Evolutionary conservation across 2,329 filamentous ascomycete genomes (phyloP), one percentile per base, ranked within the genome.

Genomic region (Aspergillus novoparasiticus): DNA sequence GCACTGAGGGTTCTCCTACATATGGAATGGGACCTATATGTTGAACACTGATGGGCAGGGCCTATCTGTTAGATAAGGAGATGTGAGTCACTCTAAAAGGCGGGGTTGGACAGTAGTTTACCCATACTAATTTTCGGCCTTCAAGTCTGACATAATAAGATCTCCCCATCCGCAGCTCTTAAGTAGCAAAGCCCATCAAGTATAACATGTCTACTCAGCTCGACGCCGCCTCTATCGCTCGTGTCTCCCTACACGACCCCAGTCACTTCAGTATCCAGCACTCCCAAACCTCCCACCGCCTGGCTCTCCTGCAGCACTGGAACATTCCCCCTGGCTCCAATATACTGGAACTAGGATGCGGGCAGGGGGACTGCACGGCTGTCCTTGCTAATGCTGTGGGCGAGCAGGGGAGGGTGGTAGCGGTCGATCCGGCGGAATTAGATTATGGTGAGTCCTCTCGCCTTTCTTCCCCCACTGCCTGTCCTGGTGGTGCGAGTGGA

Each of bases 261-360:
- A 10, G 2, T 2, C 16, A 43, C 6, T 43, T 43, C 41, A 43
- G 41, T 8, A 43, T 43, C 41, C 41, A 43, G 8, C 41, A 43
- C 41, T 43, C 19, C 19, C 41, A 43, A 21, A 21, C 41, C 19
- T 43, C 41, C 11, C 41, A 43, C 19, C 41, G 41, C 8, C 41
- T 43, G 41, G 8, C 6, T 11, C 41, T 43, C 19, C 41, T 43
- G 41, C 41, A 43, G 41, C 19, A 43, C 41, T 43, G 41, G 41
- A 43, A 43, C 5, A 43, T 43, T 43, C 19, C 41, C 41, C 5
- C 19, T n/a, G 58, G 10, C 63, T 76, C 77, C 32, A 79, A 76
- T 3, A 71, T 87, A 8, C 78, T 89, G 1, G 86, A 88, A 70
- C 72, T 89, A 43, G 86, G 86, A 57, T 88, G 86, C 72, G 86